Evolutionary conservation across 2,329 filamentous ascomycete genomes (phyloP).

Genomic region (Biscogniauxia sp.): DNA sequence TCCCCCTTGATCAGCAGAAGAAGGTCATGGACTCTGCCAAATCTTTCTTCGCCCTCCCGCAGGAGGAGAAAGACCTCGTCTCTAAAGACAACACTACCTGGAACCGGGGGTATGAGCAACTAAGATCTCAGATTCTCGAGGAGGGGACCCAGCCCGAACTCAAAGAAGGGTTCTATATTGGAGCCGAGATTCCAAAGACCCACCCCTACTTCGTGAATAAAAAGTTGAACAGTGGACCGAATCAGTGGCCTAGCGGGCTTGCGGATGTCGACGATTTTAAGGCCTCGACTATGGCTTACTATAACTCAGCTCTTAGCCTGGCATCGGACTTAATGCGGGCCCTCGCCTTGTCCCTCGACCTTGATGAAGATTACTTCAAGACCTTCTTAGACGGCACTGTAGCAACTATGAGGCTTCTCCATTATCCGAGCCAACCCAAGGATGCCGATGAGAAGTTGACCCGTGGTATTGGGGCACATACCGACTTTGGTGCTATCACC

Average conservation of each 20-base stretch:
- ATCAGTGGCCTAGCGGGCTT: constrained; percentile 42
- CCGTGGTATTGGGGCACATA: constrained; percentile 46
- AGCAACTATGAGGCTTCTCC: constrained; percentile 43
- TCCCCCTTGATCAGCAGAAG: constrained; percentile 6
- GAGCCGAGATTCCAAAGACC: constrained; percentile 38
- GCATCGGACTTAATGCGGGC: constrained; percentile 40
- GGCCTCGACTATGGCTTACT: constrained; percentile 39
- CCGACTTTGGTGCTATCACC: constrained; percentile 56
- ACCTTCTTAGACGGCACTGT: constrained; percentile 44
- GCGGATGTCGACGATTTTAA: constrained; percentile 33
- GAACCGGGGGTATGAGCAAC: constrained; percentile 13
- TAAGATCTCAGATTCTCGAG: constrained; percentile 13
- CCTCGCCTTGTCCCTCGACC: constrained; percentile 41
- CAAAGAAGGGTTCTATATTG: constrained; percentile 37
- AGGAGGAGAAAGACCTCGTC: constrained; percentile 8
- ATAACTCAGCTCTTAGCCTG: constrained; percentile 38
- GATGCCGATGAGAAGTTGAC: constrained; percentile 26
- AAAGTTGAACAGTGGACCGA: constrained; percentile 41
- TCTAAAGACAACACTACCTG: constrained; percentile 5
- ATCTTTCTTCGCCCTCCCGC: constrained; percentile 10
- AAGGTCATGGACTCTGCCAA: constrained; percentile 7
- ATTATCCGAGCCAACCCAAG: constrained; percentile 45
- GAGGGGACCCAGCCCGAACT: constrained; percentile 18
- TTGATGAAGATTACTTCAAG: constrained; percentile 41
- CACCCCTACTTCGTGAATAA: constrained; percentile 42